Conservation (phyloP, 352 stramenopile genomes). For the Phytopythium cucurbitacearum region DNA sequence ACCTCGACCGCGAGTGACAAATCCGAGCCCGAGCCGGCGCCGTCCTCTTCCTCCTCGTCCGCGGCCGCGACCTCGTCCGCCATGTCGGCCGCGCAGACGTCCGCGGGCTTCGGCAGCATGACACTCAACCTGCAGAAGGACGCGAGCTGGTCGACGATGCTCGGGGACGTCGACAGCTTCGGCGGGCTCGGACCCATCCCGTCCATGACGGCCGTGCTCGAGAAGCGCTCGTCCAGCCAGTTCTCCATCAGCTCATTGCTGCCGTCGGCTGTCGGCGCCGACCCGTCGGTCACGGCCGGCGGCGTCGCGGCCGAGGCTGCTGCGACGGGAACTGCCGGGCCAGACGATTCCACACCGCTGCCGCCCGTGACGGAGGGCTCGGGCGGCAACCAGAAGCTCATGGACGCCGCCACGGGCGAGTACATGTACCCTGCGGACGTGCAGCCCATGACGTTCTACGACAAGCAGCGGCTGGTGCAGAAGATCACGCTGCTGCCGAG, state of each 20-base stretch:
- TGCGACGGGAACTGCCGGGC: neutral
- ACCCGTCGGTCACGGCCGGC: constrained; percentile 5
- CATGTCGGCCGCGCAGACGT: constrained; percentile 13
- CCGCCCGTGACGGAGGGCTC: constrained; percentile 45
- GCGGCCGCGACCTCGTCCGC: constrained; percentile 2
- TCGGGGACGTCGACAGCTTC: constrained; percentile 67
- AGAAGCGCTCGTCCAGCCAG: constrained; percentile 70
- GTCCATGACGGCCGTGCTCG: constrained; percentile 59
- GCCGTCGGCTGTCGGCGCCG: constrained; percentile 23
- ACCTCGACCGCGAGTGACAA: constrained; percentile 10
- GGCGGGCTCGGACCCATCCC: constrained; percentile 58
- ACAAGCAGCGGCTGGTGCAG: constrained; percentile 82
- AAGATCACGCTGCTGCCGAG: constrained; percentile 84
- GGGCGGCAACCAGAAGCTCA: constrained; percentile 66
- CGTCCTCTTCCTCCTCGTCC: constrained; percentile 9
- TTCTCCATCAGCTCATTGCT: constrained; percentile 77
- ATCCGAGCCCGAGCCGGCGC: constrained; percentile 19
- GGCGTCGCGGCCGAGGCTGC: constrained; percentile 7
- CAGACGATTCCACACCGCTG: constrained; percentile 10
- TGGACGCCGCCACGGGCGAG: constrained; percentile 58
- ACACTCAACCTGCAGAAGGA: constrained; percentile 67
- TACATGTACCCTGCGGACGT: constrained; percentile 86
- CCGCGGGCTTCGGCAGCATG: constrained; percentile 35
- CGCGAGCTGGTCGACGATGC: constrained; percentile 58
- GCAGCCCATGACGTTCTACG: constrained; percentile 79